phyloP scores from a whole-genome alignment of 768 basidiomycete genomes.

The Krasilnikovozyma curviuscula region DNA sequence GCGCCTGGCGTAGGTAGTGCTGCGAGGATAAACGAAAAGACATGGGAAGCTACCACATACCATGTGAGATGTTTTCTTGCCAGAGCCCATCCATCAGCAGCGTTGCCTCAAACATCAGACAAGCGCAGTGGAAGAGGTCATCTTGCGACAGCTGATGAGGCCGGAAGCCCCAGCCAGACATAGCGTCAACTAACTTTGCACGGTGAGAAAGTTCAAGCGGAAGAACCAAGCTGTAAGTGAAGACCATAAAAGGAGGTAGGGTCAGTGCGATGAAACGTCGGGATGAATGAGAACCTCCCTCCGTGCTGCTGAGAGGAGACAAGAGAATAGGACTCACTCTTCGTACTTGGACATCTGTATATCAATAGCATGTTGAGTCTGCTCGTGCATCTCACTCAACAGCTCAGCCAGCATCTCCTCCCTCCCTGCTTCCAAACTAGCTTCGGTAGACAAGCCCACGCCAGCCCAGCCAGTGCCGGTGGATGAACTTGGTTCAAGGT shows the following conservation, averaged over 20 bases:
- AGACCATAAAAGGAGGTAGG: slow-evolving; percentile 34
- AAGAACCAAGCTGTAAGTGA: slow-evolving; percentile 22
- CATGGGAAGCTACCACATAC: slow-evolving; percentile 19
- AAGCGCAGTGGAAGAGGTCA: slow-evolving; percentile 59
- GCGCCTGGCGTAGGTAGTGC: slow-evolving; percentile 11
- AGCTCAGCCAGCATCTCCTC: slow-evolving; percentile 47
- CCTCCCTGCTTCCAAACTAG: slow-evolving; percentile 8
- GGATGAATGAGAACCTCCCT: background rate
- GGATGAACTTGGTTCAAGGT: background rate
- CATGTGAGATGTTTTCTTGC: slow-evolving; percentile 22
- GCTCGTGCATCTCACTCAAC: slow-evolving; percentile 62
- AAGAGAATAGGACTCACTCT: no score
- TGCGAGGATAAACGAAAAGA: background rate
- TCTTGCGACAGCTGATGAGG: slow-evolving; percentile 64
- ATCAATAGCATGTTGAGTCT: slow-evolving; percentile 50
- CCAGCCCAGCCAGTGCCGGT: slow-evolving; percentile 15
- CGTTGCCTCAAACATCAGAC: slow-evolving; percentile 69
- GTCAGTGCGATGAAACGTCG: background rate
- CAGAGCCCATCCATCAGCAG: slow-evolving; percentile 51
- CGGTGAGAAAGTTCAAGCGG: slow-evolving; percentile 25
- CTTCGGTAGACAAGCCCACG: slow-evolving; percentile 25
- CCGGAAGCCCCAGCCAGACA: slow-evolving; percentile 78
- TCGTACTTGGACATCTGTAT: slow-evolving; percentile 22
- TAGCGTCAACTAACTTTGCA: slow-evolving; percentile 40
- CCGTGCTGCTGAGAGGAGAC: no score